Percentiles rank a stretch among this genome's conserved stretches.
Conservation (phyloP, 2,329 filamentous ascomycete species). For the Cladosporium sp. region DNA sequence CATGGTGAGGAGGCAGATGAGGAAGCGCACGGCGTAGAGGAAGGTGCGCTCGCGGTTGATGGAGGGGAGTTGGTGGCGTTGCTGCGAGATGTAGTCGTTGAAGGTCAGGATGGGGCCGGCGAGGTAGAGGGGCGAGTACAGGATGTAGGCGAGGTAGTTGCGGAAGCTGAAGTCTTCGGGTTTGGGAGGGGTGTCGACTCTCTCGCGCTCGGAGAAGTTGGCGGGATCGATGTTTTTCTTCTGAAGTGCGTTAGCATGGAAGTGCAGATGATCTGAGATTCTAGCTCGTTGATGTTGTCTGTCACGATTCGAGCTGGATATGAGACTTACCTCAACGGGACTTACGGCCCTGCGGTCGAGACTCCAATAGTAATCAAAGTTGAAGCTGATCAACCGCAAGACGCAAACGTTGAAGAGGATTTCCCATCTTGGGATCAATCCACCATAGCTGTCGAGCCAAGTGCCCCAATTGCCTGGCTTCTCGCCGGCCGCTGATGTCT, state of each 20-base stretch:
- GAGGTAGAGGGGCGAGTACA: conserved; percentile 92
- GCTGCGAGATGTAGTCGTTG: conserved; percentile 94
- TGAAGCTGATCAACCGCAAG: conserved; percentile 90
- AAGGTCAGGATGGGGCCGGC: conserved; percentile 93
- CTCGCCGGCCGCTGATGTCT: conserved; percentile 36
- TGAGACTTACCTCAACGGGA: conserved; percentile 70
- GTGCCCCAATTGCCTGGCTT: conserved; percentile 53
- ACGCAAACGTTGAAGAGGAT: conserved; percentile 98
- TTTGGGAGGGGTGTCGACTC: conserved; percentile 71
- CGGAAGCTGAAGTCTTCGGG: conserved; percentile 69
- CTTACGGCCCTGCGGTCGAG: conserved; percentile 60
- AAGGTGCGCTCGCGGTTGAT: conserved; percentile 61
- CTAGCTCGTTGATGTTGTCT: not conserved
- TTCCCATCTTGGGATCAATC: conserved; percentile 88
- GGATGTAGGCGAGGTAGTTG: conserved; percentile 83
- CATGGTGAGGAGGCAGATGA: conserved; percentile 78
- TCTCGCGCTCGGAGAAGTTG: conserved; percentile 82
- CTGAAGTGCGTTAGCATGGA: conserved; percentile 67
- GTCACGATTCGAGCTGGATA: not conserved
- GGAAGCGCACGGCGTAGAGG: conserved; percentile 79
- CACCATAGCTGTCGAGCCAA: conserved; percentile 74
- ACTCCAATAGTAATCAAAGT: conserved; percentile 95
- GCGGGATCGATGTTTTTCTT: conserved; percentile 95
- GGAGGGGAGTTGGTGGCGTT: conserved; percentile 70
- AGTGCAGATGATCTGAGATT: not conserved